Base-by-base conservation (phyloP, 1,284 basidiomycete species). In the Melampsora larici-populina region DNA sequence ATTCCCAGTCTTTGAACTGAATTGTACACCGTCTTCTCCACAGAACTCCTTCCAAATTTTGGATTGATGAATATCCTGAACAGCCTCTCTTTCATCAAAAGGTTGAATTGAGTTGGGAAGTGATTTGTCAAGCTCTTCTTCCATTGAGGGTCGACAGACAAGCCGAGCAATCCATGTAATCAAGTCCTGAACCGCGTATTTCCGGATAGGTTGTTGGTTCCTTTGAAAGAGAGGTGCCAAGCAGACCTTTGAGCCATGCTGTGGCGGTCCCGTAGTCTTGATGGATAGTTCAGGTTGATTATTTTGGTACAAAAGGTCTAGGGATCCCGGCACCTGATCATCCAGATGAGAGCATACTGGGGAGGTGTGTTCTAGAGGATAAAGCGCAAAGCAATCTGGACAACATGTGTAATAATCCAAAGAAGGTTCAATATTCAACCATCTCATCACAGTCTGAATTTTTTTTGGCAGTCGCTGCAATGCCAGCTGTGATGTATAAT, bases 301-400 rank as follows among this genome's bases (percentile, higher is more conserved):
- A 15, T 46, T 46, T 3, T 46, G 43, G 15, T 46, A 46, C 0
- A 46, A 3, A 15, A 15, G 0, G 43, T 46, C 43, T 3, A 46
- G 43, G 15, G 43, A 46, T 0, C 43, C 43, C 11, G 43, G 43
- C 3, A 46, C 43, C 43, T 15, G 43, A 15, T 46, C 43, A 3
- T 46, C 13, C 43, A 46, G 43, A 46, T 46, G 43, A 15, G 43
- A 46, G 3, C 43, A 46, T 1, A 46, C 1, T 46, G 9, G 13
- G 11, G 11, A 29, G 63, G 62, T 26, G 43, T 51, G 63, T 33
- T 43, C 40, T n/a, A 24, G 9, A 64, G 73, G 73, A 55, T 76
- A 76, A 65, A 76, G 67, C 1, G 65, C 73, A 63, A 76, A 76
- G n/a, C 65, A 76, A 4, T 17, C 18, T 62, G 15, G 73, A 63